Evolutionary conservation across 306 rosid species (phyloP).

Genomic region (Ziziphus jujuba): DNA sequence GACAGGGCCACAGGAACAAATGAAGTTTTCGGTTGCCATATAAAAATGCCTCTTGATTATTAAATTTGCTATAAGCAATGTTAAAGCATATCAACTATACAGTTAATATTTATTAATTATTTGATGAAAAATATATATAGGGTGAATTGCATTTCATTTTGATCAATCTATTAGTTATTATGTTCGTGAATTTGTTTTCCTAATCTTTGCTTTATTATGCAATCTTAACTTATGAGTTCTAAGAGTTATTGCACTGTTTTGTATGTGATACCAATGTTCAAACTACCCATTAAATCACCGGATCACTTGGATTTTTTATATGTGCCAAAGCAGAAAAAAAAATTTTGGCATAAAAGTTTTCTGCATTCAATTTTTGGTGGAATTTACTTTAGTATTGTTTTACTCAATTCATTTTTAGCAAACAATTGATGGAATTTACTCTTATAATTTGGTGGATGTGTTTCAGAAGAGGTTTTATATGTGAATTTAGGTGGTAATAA

Average conservation of each 20-base stretch:
- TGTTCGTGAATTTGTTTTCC: conserved; percentile 6
- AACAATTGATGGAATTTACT: too few species aligned
- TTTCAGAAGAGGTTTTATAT: too few species aligned
- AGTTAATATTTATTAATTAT: conserved; percentile 12
- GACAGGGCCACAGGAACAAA: conserved; percentile 14
- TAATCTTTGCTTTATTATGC: neutral
- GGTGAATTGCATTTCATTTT: conserved; percentile 10
- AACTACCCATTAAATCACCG: too few species aligned
- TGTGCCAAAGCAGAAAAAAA: too few species aligned
- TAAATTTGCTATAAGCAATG: conserved; percentile 8
- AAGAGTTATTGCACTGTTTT: neutral
- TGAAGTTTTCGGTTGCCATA: neutral
- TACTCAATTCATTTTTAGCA: too few species aligned
- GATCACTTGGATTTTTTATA: too few species aligned
- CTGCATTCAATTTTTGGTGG: too few species aligned
- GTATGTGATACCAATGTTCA: neutral
- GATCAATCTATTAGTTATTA: neutral
- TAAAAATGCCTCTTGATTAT: conserved; percentile 12
- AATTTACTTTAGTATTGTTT: too few species aligned
- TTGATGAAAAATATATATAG: conserved; percentile 25
- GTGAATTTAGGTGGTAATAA: too few species aligned
- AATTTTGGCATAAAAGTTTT: too few species aligned
- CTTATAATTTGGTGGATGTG: too few species aligned
- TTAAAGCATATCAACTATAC: conserved; percentile 7
- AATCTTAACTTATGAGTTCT: neutral